Evolutionary conservation across 2,329 filamentous ascomycete genomes (phyloP).

Genomic region (Fusarium concolor): DNA sequence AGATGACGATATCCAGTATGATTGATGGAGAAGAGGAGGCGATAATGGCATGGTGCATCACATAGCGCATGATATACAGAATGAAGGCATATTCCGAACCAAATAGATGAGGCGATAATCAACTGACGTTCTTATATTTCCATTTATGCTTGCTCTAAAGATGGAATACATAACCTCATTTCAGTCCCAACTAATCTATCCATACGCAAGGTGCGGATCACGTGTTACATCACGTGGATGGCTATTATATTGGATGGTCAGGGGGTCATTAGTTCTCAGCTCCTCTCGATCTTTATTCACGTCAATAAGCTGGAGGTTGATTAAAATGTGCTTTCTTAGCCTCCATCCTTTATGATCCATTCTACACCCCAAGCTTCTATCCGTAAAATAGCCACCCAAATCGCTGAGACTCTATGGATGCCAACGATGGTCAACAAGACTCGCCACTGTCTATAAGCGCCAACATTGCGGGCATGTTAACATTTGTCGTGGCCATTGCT

Average conservation of each 20-base stretch:
- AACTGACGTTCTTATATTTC: background rate
- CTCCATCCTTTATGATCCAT: background rate
- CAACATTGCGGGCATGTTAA: conserved; percentile 59
- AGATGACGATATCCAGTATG: conserved; percentile 36
- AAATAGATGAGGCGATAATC: background rate
- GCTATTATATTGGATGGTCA: background rate
- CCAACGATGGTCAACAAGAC: conserved; percentile 48
- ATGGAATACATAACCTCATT: background rate
- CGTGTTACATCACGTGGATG: conserved; percentile 22
- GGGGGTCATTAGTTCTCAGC: background rate
- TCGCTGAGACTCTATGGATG: conserved; percentile 41
- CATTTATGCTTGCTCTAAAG: background rate
- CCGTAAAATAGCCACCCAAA: background rate
- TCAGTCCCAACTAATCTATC: background rate
- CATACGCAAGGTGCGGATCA: background rate
- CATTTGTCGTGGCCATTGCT: conserved; percentile 59
- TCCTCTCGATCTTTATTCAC: background rate
- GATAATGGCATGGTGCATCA: conserved; percentile 26
- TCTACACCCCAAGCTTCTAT: background rate
- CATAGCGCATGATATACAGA: conserved; percentile 25
- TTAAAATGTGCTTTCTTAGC: background rate
- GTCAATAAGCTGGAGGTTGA: no score
- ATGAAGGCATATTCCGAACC: conserved; percentile 6
- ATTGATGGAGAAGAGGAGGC: conserved; percentile 16
- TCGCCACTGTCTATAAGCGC: conserved; percentile 59